phyloP scores from a whole-genome alignment of 371 early-diverging fungal species.

The Mucor mucedo region DNA sequence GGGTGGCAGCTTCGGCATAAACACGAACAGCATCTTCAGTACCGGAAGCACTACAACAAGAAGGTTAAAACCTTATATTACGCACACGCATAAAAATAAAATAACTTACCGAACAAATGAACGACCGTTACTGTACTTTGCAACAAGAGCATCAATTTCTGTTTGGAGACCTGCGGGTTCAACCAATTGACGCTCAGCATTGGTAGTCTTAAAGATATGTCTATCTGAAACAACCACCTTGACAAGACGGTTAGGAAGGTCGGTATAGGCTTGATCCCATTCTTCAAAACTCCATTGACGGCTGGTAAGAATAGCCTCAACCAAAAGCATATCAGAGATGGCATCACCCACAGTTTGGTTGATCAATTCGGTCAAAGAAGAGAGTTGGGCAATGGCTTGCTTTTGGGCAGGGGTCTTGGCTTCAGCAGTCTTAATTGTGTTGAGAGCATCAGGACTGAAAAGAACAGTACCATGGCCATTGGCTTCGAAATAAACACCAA shows the following conservation, averaged over 20 bases:
- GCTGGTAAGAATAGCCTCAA: conserved; percentile 91
- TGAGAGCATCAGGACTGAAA: conserved; percentile 86
- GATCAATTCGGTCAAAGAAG: conserved; percentile 88
- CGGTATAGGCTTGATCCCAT: conserved; percentile 95
- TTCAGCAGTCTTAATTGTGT: conserved; percentile 73
- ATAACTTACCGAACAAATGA: conserved; percentile 87
- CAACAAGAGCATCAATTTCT: conserved; percentile 83
- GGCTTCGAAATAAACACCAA: conserved; percentile 99
- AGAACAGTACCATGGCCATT: conserved; percentile 99
- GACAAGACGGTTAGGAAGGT: conserved; percentile 91
- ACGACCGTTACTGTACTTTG: conserved; percentile 84
- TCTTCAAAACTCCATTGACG: conserved; percentile 78
- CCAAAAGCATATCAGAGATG: conserved; percentile 95
- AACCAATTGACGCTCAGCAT: conserved; percentile 93
- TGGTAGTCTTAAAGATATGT: conserved; percentile 89
- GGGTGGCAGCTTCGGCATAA: conserved; percentile 97
- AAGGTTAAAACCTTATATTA: not conserved
- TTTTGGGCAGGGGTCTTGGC: conserved; percentile 80
- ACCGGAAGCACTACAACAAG: conserved; percentile 87
- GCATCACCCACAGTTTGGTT: conserved; percentile 99
- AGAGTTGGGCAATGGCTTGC: conserved; percentile 77
- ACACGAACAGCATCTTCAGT: conserved; percentile 99
- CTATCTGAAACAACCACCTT: conserved; percentile 95
- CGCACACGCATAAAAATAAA: not conserved
- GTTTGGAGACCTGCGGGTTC: conserved; percentile 91